A percentile compares a stretch with the other conserved stretches of the same genome.
These are phyloP conservation scores for Chytriomyces sp. DNA, from an alignment of 192 early-diverging fungal species.

Conservation along the genomic window DNA sequence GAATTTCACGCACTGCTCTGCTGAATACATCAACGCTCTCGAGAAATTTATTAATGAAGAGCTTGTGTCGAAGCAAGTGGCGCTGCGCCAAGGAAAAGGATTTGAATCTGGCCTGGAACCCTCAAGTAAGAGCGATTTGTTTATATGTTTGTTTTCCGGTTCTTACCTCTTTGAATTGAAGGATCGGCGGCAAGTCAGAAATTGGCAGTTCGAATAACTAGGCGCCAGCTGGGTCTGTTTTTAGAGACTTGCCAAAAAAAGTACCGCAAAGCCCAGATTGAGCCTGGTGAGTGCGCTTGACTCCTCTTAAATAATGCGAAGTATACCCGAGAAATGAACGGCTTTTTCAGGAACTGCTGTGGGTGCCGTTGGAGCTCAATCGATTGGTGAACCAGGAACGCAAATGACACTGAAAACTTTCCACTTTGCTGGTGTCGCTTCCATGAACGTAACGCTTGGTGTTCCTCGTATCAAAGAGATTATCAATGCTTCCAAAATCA, in stretches of 20 bases:
- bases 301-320: too few species aligned
- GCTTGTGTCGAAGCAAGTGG: slow-evolving; percentile 56
- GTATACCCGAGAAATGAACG: too few species aligned
- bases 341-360: slow-evolving; percentile 74
- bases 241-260: slow-evolving; percentile 79
- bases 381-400: slow-evolving; percentile 98
- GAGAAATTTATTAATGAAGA: slow-evolving; percentile 60
- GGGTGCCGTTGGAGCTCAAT: slow-evolving; percentile 95
- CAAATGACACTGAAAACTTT: slow-evolving; percentile 99
- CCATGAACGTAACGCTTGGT: slow-evolving; percentile 99
- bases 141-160: background rate
- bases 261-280: slow-evolving; percentile 88
- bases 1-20: slow-evolving; percentile 61
- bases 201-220: slow-evolving; percentile 67
- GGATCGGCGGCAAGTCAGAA: slow-evolving; percentile 19
- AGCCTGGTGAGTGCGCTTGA: slow-evolving; percentile 80
- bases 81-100: slow-evolving; percentile 59
- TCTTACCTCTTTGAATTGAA: background rate
- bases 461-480: slow-evolving; percentile 99
- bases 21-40: slow-evolving; percentile 67
- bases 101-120: slow-evolving; percentile 35
- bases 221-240: slow-evolving; percentile 73
- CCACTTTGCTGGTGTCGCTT: slow-evolving; percentile 99
- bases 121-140: slow-evolving; percentile 8
- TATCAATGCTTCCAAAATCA: slow-evolving; percentile 97